phyloP scores from a whole-genome alignment of 345 rosid species.

The Salix exigua region DNA sequence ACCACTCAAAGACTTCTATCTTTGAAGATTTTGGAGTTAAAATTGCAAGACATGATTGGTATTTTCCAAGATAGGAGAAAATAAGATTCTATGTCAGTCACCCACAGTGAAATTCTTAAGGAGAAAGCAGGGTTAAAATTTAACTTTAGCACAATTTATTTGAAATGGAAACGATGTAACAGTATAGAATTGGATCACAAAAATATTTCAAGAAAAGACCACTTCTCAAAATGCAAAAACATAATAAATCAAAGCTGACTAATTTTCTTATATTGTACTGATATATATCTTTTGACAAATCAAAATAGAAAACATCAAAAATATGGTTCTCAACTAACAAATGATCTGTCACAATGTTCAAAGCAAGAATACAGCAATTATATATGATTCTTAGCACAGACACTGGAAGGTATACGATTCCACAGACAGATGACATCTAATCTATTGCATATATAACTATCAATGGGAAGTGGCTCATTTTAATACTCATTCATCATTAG shows the following conservation, averaged over 20 bases:
- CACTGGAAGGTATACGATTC: not conserved
- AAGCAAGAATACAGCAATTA: constrained; percentile 1
- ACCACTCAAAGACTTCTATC: not conserved
- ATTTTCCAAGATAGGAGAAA: not conserved
- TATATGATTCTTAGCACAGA: not conserved
- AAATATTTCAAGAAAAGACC: not conserved
- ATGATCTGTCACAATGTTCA: not conserved
- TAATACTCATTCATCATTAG: not conserved
- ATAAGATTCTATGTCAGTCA: not conserved
- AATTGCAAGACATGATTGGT: not conserved
- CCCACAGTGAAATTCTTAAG: not conserved
- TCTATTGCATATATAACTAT: not conserved
- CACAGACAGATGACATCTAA: not conserved
- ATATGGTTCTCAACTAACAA: not conserved
- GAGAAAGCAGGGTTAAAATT: not conserved
- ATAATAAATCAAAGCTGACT: not conserved
- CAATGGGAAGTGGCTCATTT: not conserved
- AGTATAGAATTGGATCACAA: not conserved
- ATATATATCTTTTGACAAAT: not conserved
- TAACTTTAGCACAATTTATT: not conserved
- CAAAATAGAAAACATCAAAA: not conserved
- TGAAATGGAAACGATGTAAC: not conserved
- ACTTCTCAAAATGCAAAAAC: not conserved
- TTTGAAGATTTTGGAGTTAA: not conserved
- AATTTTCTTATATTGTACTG: not conserved